Evolutionary conservation across 1,284 basidiomycete species (phyloP), one percentile per base, ranked within the genome.

Genomic region (Cystobasidium pallidum): DNA sequence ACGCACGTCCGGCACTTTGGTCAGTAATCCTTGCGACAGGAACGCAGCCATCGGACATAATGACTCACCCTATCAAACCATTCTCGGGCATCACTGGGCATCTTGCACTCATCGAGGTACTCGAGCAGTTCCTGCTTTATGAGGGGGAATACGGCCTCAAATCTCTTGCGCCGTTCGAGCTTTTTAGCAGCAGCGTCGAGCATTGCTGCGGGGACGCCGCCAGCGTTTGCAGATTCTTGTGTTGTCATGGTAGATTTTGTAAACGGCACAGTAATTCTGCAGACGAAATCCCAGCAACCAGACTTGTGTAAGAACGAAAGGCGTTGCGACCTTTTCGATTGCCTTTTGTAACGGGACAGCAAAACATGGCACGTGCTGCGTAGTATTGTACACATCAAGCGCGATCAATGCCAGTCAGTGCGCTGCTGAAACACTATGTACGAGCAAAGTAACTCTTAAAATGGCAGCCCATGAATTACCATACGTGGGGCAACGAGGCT

Each of bases 61-160:
- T 36, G 32, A 66, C 86, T 57, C 68, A 92, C 91, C 77, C 84
- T 84, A 76, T 86, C 84, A 83, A 88, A 95, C 92, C 92, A 95
- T 64, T 88, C 85, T 52, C 88, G 82, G 3, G 90, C 91, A 73
- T 93, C 91, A 43, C 83, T 78, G n/a, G 93, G 92, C 88, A 95
- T 89, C 32, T 86, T 86, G 79, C 90, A 84, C 30, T 82, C 81
- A 72, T 85, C 84, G 76, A 91, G 84, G 79, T 90, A 86, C 13
- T 82, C 85, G 70, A 92, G 80, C 45, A 86, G 80, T 80, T 87
- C 86, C 36, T 85, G 81, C 45, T 83, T 83, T 74, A 87, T 82
- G 52, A 79, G 75, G 17, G 85, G 84, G 79, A 86, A 87, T 58
- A 86, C 83, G 71, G 80, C 81, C 67, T 82, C 78, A 79, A 85